Percentiles rank a stretch among this genome's conserved stretches.
Evolutionary conservation across 352 stramenopile genomes (phyloP).

Genomic region (Pythium periplocum): DNA sequence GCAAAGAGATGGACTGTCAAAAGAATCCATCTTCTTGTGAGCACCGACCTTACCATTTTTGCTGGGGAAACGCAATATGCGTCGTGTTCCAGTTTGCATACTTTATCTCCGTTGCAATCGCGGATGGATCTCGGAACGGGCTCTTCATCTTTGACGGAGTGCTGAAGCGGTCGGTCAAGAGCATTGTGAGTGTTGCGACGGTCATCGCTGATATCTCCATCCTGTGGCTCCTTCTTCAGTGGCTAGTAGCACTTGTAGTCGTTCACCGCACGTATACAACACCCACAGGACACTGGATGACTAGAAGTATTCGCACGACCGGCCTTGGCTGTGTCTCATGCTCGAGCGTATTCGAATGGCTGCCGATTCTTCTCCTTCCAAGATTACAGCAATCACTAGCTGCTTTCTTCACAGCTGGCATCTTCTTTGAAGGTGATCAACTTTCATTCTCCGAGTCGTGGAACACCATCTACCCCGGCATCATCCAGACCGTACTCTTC

Average conservation of each 20-base stretch:
- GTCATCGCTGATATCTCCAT: conserved; percentile 29
- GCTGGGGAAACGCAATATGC: conserved; percentile 3
- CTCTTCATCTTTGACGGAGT: conserved; percentile 22
- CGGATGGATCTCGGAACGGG: conserved; percentile 22
- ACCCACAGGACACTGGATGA: too few relatives aligned
- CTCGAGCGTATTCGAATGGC: conserved; percentile 7
- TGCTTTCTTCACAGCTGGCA: conserved; percentile 19
- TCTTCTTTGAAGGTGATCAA: conserved; percentile 20
- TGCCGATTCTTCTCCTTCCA: conserved; percentile 17
- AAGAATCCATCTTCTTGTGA: conserved; percentile 4
- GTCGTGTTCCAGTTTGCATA: neutral
- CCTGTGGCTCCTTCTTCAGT: conserved; percentile 25
- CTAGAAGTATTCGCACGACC: too few relatives aligned
- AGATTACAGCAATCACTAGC: conserved; percentile 14
- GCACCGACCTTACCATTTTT: neutral
- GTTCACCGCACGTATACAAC: neutral
- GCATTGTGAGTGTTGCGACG: conserved; percentile 25
- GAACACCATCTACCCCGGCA: conserved; percentile 22
- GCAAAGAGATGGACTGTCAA: conserved; percentile 17
- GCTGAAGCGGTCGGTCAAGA: conserved; percentile 6
- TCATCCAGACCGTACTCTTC: conserved; percentile 17
- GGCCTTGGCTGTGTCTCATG: neutral
- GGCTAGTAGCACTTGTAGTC: conserved; percentile 18
- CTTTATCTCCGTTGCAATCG: conserved; percentile 9
- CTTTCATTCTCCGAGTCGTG: conserved; percentile 16